Evolutionary conservation across 345 rosid species (phyloP).

Genomic region (Corymbia maculata): DNA sequence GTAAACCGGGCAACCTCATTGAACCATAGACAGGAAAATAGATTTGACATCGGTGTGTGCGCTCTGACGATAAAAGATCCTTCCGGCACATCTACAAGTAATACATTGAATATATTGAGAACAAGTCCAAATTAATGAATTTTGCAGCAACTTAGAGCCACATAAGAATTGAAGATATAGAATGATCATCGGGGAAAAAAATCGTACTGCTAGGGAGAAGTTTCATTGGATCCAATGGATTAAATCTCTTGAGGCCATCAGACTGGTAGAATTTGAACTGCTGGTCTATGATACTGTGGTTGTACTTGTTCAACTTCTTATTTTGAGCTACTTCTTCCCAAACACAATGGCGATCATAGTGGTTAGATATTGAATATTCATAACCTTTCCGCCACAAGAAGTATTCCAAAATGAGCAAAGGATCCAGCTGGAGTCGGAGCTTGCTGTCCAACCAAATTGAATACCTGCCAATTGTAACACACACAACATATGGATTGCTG

Average conservation of each 20-base stretch:
- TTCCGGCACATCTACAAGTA: conserved; percentile 78
- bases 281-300: conserved; percentile 74
- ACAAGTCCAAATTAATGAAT: not conserved
- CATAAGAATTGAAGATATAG: not conserved
- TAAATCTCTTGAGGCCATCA: conserved; percentile 77
- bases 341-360: conserved; percentile 87
- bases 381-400: conserved; percentile 92
- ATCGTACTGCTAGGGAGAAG: conserved; percentile 92
- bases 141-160: not conserved
- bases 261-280: conserved; percentile 79
- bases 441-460: conserved; percentile 99
- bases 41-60: conserved; percentile 95
- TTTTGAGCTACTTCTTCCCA: conserved; percentile 99
- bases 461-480: conserved; percentile 38
- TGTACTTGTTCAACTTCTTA: conserved; percentile 89
- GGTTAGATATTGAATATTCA: conserved; percentile 93
- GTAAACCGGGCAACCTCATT: conserved; percentile 96
- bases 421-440: conserved; percentile 83
- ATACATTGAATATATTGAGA: not conserved
- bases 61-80: conserved; percentile 93
- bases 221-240: conserved; percentile 70
- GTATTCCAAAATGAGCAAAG: conserved; percentile 74
- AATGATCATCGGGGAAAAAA: not conserved
- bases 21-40: conserved; percentile 98
- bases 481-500: not conserved